Base-by-base conservation (phyloP, 2,329 filamentous ascomycete species). In the Phaeosphaeria sp. region DNA sequence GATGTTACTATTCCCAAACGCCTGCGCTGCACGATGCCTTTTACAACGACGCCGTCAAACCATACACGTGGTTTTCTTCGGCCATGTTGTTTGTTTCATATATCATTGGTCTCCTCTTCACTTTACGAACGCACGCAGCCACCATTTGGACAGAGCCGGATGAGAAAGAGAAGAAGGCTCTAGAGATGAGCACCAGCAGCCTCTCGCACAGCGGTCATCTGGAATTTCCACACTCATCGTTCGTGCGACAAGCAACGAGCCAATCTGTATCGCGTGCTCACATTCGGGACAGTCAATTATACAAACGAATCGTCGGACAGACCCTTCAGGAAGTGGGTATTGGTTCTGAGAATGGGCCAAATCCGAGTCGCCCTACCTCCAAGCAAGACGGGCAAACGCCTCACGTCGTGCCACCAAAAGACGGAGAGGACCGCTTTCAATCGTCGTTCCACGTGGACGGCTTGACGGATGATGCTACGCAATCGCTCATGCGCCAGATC, bases 71-170 rank as follows among this genome's bases (percentile, higher is more conserved):
- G 83, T 87, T 96, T 71, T 90, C 92, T 4, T 92, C 95, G 0
- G 79, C 89, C 3, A 84, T 96, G 72, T 83, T 99, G 15, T 98
- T 99, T 79, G 81, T 97, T 25, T 96, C 93, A 1, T 99, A 99
- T 74, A 83, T 95, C 36, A 95, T 98, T 59, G 95, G 95, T 22
- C 83, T 99, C 15, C 92, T 95, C 84, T 99, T 99, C 78, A 99
- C 95, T 0, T 85, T 99, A 20, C 87, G 95, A 63, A 99, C 95
- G 0, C 95, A 99, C 74, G 95, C 95, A 3, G 93, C 96, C 4
- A 91, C 97, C 46, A 99, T 99, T 65, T 99, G 95, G 95, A 95
- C 93, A 69, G 93, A 97, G 63, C 68, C 78, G 1, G 82, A 83
- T 55, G 67, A 66, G 45, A 66, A 71, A 48, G 81, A 83, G 60